Base-by-base conservation (phyloP, 768 basidiomycete species). In the Suillus lakei region DNA sequence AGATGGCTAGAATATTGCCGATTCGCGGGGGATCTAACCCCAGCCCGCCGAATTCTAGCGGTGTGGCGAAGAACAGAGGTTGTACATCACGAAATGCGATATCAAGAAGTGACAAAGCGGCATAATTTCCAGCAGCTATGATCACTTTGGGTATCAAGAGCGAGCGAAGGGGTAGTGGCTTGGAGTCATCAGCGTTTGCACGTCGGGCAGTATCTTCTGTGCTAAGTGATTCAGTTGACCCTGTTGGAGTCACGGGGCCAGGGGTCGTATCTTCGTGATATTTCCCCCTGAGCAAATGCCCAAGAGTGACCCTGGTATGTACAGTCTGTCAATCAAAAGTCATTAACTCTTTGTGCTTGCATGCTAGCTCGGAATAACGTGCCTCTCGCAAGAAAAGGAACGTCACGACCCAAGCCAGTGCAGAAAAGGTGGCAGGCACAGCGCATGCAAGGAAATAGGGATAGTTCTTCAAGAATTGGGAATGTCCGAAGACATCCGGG, bases 391-490 rank as follows among this genome's bases (percentile, higher is more conserved):
- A 77, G 72, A 83, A 88, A 2, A 86, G 53, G 54, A 79, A 76
- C 0, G 85, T 82, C 3, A 89, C 76, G 16, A 86, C 48, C 83
- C 84, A 87, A 7, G 85, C 85, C 21, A 88, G 5, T 10, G 77
- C 74, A 0, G 87, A 78, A 72, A 87, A 89, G 0, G 87, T 86
- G 1, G 88, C 89, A 5, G 88, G 83, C 4, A 90, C 85, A 15
- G 88, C 83, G 65, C 90, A 91, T 4, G 91, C 85, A 55, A 92
- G 80, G 74, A 91, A 90, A 75, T 93, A 93, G 2, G 92, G 91
- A 73, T 89, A 91, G 30, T 79, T 75, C 68, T 80, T 83, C 83
- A 90, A 86, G 70, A 93, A 91, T 4, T 71, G 70, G 39, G 79
- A 81, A 23, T 78, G 64, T 61, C 88, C 88, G 63, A 93, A 93